Evolutionary conservation across 805 yeast species (phyloP).

Genomic region (Wickerhamiella azyma): DNA sequence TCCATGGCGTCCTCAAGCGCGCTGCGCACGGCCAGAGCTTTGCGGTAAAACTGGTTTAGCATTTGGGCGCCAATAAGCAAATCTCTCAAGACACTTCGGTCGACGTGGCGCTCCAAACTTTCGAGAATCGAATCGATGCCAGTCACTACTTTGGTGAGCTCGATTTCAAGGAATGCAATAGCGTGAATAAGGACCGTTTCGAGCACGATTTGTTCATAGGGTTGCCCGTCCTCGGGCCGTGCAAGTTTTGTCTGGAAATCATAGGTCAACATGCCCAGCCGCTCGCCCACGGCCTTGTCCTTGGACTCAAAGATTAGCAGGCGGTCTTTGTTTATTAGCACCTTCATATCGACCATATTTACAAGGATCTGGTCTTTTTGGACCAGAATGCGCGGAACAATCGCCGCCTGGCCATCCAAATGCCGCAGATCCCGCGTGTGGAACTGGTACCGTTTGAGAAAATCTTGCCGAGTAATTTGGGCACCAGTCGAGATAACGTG

Average conservation of each 20-base stretch:
- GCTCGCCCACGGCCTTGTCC: slow-evolving; percentile 38
- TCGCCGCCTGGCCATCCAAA: slow-evolving; percentile 48
- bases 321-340: slow-evolving; percentile 40
- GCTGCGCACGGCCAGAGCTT: slow-evolving; percentile 58
- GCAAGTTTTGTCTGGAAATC: slow-evolving; percentile 62
- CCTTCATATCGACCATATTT: slow-evolving; percentile 50
- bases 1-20: slow-evolving; percentile 75
- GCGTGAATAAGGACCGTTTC: slow-evolving; percentile 75
- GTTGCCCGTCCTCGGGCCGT: slow-evolving; percentile 27
- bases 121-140: slow-evolving; percentile 50
- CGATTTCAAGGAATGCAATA: slow-evolving; percentile 65
- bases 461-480: slow-evolving; percentile 40
- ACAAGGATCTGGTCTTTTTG: slow-evolving; percentile 44
- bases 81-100: slow-evolving; percentile 59
- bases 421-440: slow-evolving; percentile 81
- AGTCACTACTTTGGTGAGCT: slow-evolving; percentile 43
- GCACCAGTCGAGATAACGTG: slow-evolving; percentile 45
- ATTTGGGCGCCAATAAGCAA: slow-evolving; percentile 60
- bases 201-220: slow-evolving; percentile 68
- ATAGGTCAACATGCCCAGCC: slow-evolving; percentile 65
- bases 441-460: slow-evolving; percentile 49
- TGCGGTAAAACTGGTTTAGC: slow-evolving; percentile 60
- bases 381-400: slow-evolving; percentile 53
- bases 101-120: slow-evolving; percentile 67
- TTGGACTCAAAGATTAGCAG: slow-evolving; percentile 54